phyloP scores from a whole-genome alignment of 495 filamentous ascomycete genomes.

The Terfezia boudieri region DNA sequence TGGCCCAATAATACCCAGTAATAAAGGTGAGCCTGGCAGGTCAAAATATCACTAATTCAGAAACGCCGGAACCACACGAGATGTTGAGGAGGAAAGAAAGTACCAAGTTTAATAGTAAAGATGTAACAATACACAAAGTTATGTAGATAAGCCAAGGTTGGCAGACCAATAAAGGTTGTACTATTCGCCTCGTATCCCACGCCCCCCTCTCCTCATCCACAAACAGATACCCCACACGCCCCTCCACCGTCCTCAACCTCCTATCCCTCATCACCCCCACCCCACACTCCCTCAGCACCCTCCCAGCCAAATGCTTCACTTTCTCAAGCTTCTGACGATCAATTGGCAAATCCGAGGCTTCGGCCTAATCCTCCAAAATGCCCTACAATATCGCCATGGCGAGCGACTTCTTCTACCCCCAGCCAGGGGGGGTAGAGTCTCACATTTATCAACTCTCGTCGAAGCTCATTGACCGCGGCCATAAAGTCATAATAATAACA shows the following conservation, averaged over 20 bases:
- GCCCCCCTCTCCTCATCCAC: not conserved
- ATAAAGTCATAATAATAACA: constrained; percentile 95
- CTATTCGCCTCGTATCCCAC: not conserved
- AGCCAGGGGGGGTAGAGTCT: constrained; percentile 86
- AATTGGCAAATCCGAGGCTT: no score
- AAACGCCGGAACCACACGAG: no score
- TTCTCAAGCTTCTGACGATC: not conserved
- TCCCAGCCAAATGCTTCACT: not conserved
- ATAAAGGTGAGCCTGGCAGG: no score
- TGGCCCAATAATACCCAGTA: no score
- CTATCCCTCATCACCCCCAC: not conserved
- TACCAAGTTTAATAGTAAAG: no score
- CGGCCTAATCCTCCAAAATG: no score
- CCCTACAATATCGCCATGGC: not conserved
- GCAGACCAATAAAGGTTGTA: no score
- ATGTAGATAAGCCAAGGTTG: no score
- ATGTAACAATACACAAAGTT: no score
- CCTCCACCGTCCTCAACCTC: not conserved
- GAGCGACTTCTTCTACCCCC: constrained; percentile 97
- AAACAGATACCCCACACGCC: not conserved
- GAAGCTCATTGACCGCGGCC: constrained; percentile 88
- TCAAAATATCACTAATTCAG: no score
- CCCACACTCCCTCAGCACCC: not conserved
- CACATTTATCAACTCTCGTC: constrained; percentile 95
- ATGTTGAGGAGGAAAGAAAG: no score